Evolutionary conservation across 805 yeast species (phyloP), one percentile per base, ranked within the genome.

Genomic region (Yarrowia sp.): DNA sequence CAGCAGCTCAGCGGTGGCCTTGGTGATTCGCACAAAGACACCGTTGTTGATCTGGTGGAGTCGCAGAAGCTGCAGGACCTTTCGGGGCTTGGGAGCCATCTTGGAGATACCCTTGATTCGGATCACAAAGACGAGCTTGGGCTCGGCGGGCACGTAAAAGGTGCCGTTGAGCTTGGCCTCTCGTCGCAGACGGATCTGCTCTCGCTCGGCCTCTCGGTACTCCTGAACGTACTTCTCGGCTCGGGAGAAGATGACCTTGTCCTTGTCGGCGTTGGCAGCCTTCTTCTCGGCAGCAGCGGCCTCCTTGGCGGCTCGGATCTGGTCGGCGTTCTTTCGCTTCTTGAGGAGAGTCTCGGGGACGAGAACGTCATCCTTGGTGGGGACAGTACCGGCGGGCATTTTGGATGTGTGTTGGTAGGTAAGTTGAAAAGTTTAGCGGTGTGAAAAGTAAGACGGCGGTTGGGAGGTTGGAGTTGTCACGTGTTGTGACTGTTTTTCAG

Each of bases 51-150:
- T 86, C 80, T 87, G 91, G 76, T 86, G 84, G 76, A 87, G 84
- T 81, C 92, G 85, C 78, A 87, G 81, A 75, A 87, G 82, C 80
- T 87, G 91, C 78, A 87, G 80, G 76, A 92, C 96, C 90, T 92
- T 92, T 90, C 97, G 92, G 87, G 97, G 97, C 89, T 92, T 92
- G 78, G 98, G 97, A 78, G 97, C 90, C 76, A 92, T 91, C 89
- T 92, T 92, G 92, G 85, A 89, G 81, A 92, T 90, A 92, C 98
- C 98, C 93, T 92, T 92, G 88, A 92, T 92, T 89, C 98, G 91
- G 81, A 92, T 86, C 78, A 92, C 96, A 81, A 92, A 91, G 73
- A 90, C 96, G 77, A 92, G 88, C 83, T 90, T 92, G 77, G 87
- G 86, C 86, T 92, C 93, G 81, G 96, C 97, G 85, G 85, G 87